phyloP scores from a whole-genome alignment of 164 flowering plant genomes.

The Berberis thunbergii region DNA sequence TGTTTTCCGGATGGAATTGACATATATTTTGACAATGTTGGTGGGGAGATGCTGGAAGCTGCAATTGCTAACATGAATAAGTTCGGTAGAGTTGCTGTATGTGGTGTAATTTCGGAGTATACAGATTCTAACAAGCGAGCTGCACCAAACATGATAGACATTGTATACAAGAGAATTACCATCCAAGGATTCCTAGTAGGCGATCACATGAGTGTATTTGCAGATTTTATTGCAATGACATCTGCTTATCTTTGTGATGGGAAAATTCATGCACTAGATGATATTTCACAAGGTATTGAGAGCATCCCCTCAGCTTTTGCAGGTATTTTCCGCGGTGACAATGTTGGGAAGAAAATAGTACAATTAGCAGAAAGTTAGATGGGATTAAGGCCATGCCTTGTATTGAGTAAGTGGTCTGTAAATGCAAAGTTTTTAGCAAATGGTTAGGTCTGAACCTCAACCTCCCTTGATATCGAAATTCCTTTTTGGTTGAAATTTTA shows the following conservation, averaged over 20 bases:
- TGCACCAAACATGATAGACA: constrained; percentile 41
- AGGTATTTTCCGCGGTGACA: constrained; percentile 52
- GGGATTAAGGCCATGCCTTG: too few species aligned
- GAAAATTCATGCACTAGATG: constrained; percentile 35
- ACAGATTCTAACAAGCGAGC: constrained; percentile 27
- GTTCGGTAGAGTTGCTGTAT: constrained; percentile 54
- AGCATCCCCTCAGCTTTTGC: constrained; percentile 50
- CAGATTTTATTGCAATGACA: constrained; percentile 36
- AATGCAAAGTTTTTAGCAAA: too few species aligned
- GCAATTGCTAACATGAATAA: constrained; percentile 61
- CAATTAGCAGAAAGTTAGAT: constrained; percentile 8
- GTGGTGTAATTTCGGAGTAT: constrained; percentile 64
- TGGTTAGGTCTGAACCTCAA: too few species aligned
- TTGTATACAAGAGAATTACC: constrained; percentile 49
- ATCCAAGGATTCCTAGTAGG: constrained; percentile 51
- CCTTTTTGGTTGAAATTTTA: too few species aligned
- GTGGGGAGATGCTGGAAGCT: constrained; percentile 66
- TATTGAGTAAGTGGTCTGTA: too few species aligned
- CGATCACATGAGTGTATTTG: constrained; percentile 26
- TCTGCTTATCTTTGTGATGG: constrained; percentile 27
- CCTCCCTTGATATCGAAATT: too few species aligned
- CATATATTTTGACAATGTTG: constrained; percentile 83
- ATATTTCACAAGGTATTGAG: constrained; percentile 55
- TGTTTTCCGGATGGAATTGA: constrained; percentile 77
- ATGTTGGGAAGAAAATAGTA: constrained; percentile 59